phyloP scores from a whole-genome alignment of 176 grass and related monocot genomes.

The Pontederia paniculata region DNA sequence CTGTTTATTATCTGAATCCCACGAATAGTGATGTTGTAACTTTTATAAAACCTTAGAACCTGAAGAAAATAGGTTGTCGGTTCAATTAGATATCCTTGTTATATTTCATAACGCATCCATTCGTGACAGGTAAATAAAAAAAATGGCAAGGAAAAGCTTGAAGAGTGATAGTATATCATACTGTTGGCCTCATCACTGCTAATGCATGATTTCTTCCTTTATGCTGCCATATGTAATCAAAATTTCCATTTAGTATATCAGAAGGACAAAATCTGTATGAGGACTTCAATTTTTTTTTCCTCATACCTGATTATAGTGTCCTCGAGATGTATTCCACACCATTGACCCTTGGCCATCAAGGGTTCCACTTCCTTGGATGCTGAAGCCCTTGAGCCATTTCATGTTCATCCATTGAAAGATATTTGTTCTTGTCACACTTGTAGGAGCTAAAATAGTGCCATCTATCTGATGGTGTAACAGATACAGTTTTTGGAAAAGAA shows the following conservation, averaged over 20 bases:
- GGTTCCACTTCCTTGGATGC: conserved; percentile 40
- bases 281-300: background rate
- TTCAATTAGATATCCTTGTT: background rate
- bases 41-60: conserved; percentile 52
- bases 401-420: conserved; percentile 72
- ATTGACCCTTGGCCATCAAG: conserved; percentile 36
- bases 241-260: background rate
- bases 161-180: background rate
- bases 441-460: conserved; percentile 38
- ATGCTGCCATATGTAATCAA: conserved; percentile 3
- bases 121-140: conserved; percentile 8
- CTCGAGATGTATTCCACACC: conserved; percentile 20
- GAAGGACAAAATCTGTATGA: background rate
- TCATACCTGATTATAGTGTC: conserved; percentile 17
- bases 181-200: conserved; percentile 15
- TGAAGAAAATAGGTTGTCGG: conserved; percentile 4
- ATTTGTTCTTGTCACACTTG: conserved; percentile 26
- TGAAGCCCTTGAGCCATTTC: conserved; percentile 56
- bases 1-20: conserved; percentile 43
- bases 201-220: background rate
- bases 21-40: conserved; percentile 41
- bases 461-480: conserved; percentile 34
- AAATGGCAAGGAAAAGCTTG: conserved; percentile 2
- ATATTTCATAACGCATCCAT: background rate
- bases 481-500: too few relatives aligned